Evolutionary conservation across 108 stramenopile genomes (phyloP).

Genomic region (Chaetoceros muelleri): DNA sequence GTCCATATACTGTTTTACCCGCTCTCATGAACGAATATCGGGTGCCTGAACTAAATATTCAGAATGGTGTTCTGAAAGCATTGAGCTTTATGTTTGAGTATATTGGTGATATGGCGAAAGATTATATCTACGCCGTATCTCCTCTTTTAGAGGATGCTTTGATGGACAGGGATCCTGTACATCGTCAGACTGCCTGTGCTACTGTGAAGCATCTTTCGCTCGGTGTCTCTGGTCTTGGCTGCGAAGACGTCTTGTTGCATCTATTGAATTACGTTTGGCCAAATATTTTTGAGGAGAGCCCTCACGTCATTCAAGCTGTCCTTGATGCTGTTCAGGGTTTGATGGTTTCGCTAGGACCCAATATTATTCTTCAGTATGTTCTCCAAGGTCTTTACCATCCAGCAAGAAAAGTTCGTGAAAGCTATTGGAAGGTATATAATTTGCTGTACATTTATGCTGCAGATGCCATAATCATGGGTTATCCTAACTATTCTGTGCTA

Average conservation of each 20-base stretch:
- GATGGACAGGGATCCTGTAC: slow-evolving; percentile 98
- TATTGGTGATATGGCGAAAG: slow-evolving; percentile 99
- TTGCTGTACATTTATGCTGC: slow-evolving; percentile 93
- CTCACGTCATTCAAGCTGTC: slow-evolving; percentile 96
- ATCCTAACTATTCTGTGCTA: slow-evolving; percentile 36
- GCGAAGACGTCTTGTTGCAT: slow-evolving; percentile 96
- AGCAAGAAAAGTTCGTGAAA: slow-evolving; percentile 94
- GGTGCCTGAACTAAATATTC: slow-evolving; percentile 97
- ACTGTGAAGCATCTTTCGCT: slow-evolving; percentile 95
- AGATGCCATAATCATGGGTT: slow-evolving; percentile 90
- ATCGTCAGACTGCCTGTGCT: slow-evolving; percentile 98
- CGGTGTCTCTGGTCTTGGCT: slow-evolving; percentile 92
- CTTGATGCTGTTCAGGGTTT: slow-evolving; percentile 97
- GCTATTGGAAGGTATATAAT: slow-evolving; percentile 98
- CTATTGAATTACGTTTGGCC: slow-evolving; percentile 98
- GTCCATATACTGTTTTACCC: slow-evolving; percentile 97
- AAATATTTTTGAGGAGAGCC: slow-evolving; percentile 96
- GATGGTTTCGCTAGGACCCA: slow-evolving; percentile 90
- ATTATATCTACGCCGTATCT: slow-evolving; percentile 97
- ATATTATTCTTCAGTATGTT: slow-evolving; percentile 84
- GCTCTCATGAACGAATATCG: slow-evolving; percentile 99
- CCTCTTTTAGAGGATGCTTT: slow-evolving; percentile 97
- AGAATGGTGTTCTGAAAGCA: slow-evolving; percentile 99
- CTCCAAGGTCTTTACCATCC: slow-evolving; percentile 98
- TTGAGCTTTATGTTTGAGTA: slow-evolving; percentile 99